phyloP scores from a whole-genome alignment of 1,284 basidiomycete species.

The Trichosporon faecale region DNA sequence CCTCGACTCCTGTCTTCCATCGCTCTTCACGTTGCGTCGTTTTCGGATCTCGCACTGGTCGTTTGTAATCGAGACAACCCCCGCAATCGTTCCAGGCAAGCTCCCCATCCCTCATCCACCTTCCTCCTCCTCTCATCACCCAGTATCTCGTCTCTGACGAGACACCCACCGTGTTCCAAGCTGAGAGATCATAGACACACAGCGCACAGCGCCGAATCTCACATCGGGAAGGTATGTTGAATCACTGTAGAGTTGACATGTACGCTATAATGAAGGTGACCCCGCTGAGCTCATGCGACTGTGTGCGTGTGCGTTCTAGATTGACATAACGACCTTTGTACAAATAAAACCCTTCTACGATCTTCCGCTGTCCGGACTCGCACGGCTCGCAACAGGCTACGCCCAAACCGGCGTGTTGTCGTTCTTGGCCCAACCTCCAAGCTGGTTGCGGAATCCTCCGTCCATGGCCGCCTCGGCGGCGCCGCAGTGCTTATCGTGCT shows the following conservation, averaged over 20 bases:
- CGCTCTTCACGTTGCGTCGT: not conserved
- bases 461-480: not conserved
- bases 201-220: slow-evolving; percentile 5
- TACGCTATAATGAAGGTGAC: not conserved
- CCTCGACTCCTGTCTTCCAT: not conserved
- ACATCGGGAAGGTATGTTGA: not conserved
- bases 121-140: not conserved
- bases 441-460: not conserved
- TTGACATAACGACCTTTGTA: not conserved
- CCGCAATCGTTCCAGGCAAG: not conserved
- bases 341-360: too few species aligned
- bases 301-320: not conserved
- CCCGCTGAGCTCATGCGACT: too few species aligned
- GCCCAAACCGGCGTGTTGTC: too few species aligned
- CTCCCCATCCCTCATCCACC: not conserved
- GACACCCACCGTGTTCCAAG: not conserved
- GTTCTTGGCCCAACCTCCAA: too few species aligned
- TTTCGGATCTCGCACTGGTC: too few species aligned
- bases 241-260: not conserved
- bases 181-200: slow-evolving; percentile 4
- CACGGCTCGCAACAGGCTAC: too few species aligned
- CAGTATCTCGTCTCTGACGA: not conserved
- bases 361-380: too few species aligned
- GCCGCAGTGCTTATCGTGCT: slow-evolving; percentile 10
- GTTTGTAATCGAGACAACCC: too few species aligned